Percentiles rank a stretch among this genome's conserved stretches.
phyloP scores from a whole-genome alignment of 352 stramenopile species.

The Aphanomyces cochlioides region DNA sequence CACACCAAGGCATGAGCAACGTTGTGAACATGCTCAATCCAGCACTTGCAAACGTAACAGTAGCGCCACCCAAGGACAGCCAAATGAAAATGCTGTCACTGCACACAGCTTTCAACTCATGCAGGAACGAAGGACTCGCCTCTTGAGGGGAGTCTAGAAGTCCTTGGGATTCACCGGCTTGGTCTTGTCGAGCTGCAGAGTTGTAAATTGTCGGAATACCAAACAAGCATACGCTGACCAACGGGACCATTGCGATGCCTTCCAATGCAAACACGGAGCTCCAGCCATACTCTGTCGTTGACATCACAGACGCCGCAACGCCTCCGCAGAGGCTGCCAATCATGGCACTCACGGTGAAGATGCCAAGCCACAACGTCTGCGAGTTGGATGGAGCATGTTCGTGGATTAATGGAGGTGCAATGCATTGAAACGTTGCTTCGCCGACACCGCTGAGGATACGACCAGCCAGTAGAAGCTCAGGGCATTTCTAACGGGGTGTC shows the following conservation, averaged over 20 bases:
- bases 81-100: neutral
- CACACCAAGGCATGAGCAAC: neutral
- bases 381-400: conserved; percentile 40
- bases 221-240: neutral
- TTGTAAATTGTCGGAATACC: neutral
- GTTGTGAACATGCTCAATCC: conserved; percentile 1
- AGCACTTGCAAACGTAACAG: neutral
- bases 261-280: neutral
- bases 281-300: neutral
- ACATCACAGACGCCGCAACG: neutral
- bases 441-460: conserved; percentile 54
- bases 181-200: neutral
- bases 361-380: conserved; percentile 53
- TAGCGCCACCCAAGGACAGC: neutral
- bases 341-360: conserved; percentile 23
- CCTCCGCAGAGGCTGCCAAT: neutral
- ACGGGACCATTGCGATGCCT: neutral
- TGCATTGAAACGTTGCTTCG: conserved; percentile 57
- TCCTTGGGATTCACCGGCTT: conserved; percentile 1
- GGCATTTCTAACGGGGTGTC: no score
- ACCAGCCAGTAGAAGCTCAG: conserved; percentile 46
- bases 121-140: neutral
- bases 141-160: neutral
- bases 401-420: conserved; percentile 65
- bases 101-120: neutral